Evolutionary conservation across 78 protist species (phyloP).

Genomic region (Monosiga brevicollis): DNA sequence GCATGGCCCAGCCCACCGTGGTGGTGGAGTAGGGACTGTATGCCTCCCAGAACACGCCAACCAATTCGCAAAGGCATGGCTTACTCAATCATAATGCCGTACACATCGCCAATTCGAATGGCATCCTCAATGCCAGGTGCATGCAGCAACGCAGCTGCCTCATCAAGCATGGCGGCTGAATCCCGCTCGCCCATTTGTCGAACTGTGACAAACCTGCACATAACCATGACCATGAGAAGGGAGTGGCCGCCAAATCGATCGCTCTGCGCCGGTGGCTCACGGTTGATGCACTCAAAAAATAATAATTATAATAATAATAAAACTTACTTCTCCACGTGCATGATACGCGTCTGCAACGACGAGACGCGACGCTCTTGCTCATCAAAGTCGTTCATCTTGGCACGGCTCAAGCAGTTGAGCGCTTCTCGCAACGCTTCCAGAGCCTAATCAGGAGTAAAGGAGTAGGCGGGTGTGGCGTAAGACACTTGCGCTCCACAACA

Average conservation of each 20-base stretch:
- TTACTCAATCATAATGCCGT: constrained; percentile 37
- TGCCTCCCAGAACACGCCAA: too few relatives aligned
- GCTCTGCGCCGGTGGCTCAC: too few relatives aligned
- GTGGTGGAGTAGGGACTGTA: too few relatives aligned
- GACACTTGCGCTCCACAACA: too few relatives aligned
- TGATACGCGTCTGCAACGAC: constrained; percentile 9
- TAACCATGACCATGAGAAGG: too few relatives aligned
- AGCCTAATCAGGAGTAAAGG: not conserved
- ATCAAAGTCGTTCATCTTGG: not conserved
- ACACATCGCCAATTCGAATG: constrained; percentile 54
- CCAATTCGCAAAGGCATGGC: too few relatives aligned
- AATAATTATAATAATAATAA: too few relatives aligned
- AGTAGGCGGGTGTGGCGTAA: too few relatives aligned
- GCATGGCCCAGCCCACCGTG: too few relatives aligned
- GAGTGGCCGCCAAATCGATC: too few relatives aligned
- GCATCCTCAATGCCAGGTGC: constrained; percentile 14
- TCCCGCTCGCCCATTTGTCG: constrained; percentile 19
- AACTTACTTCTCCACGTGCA: constrained; percentile 27
- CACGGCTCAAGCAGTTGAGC: constrained; percentile 15
- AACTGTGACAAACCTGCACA: constrained; percentile 36
- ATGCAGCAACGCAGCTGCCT: constrained; percentile 15
- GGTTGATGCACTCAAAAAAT: too few relatives aligned
- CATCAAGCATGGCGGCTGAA: constrained; percentile 30
- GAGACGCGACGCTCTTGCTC: not conserved
- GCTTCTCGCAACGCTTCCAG: constrained; percentile 59